Evolutionary conservation across 75 land plant species (phyloP).

Genomic region (Pinus albicaulis): DNA sequence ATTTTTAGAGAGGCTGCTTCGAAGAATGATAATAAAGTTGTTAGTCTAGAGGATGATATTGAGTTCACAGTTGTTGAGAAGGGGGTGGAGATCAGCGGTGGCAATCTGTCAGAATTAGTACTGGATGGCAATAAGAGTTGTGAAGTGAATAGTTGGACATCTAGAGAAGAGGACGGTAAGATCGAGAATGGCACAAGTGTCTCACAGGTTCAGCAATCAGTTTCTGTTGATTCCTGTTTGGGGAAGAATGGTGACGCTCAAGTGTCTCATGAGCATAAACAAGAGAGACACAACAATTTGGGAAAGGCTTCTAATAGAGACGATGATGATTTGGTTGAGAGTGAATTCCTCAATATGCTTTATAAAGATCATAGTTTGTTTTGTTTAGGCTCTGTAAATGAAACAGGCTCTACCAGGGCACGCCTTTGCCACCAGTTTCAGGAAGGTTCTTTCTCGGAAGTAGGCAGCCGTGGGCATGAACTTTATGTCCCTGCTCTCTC

Average conservation of each 20-base stretch:
- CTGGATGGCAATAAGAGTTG: no score
- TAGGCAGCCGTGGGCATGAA: background rate
- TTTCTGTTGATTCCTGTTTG: background rate
- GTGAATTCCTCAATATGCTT: conserved; percentile 25
- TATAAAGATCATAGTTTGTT: background rate
- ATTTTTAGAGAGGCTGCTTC: no score
- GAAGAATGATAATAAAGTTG: no score
- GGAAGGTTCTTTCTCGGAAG: conserved; percentile 3
- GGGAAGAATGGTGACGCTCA: background rate
- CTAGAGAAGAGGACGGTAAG: background rate
- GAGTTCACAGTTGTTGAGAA: no score
- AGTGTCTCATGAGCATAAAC: background rate
- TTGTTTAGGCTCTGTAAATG: conserved; percentile 2
- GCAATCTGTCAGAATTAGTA: no score
- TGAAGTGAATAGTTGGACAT: background rate
- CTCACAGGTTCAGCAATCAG: background rate
- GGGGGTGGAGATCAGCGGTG: no score
- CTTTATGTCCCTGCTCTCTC: background rate
- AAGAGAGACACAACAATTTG: background rate
- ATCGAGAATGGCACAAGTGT: background rate
- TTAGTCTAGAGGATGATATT: no score
- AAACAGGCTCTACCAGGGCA: conserved; percentile 17
- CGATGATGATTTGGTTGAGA: conserved; percentile 23
- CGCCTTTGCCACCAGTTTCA: conserved; percentile 14
- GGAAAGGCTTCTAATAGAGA: conserved; percentile 13